Percentiles rank a stretch among this genome's conserved stretches.
These are phyloP conservation scores for Epithele typhae DNA, from an alignment of 768 basidiomycete species.

Conservation along the genomic window DNA sequence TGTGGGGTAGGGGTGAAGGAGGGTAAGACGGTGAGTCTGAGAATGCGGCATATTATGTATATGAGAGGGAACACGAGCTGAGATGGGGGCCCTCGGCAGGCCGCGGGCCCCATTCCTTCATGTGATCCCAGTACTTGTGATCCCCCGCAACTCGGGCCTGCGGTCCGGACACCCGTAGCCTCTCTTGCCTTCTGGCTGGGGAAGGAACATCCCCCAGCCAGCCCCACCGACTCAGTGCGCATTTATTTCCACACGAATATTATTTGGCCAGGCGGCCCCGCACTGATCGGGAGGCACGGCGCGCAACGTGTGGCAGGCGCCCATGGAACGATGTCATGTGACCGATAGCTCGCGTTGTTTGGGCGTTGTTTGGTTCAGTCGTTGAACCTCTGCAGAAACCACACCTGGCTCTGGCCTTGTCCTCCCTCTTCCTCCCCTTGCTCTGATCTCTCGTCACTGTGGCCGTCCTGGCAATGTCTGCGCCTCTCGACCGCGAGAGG, in stretches of 20 bases:
- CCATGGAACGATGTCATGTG: slow-evolving; percentile 33
- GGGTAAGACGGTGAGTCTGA: not conserved
- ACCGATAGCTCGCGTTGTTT: slow-evolving; percentile 26
- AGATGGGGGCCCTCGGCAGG: too few species aligned
- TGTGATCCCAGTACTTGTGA: too few species aligned
- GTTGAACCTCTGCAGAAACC: slow-evolving; percentile 34
- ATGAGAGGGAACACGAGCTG: not conserved
- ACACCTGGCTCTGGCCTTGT: slow-evolving; percentile 1
- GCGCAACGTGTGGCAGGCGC: too few species aligned
- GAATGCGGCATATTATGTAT: not conserved
- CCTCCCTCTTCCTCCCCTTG: not conserved
- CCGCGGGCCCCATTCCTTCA: too few species aligned
- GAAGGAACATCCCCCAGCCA: too few species aligned
- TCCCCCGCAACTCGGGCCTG: too few species aligned
- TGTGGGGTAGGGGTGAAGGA: not conserved
- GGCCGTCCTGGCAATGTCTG: slow-evolving; percentile 30
- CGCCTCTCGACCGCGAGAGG: slow-evolving; percentile 37
- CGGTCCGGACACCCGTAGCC: too few species aligned
- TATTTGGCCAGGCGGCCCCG: too few species aligned
- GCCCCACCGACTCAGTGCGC: too few species aligned
- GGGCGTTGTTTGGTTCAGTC: slow-evolving; percentile 48
- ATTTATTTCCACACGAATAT: too few species aligned
- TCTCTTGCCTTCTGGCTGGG: too few species aligned
- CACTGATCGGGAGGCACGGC: too few species aligned
- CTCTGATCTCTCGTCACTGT: not conserved